phyloP scores from a whole-genome alignment of 345 rosid species.

The Gossypium mustelinum region DNA sequence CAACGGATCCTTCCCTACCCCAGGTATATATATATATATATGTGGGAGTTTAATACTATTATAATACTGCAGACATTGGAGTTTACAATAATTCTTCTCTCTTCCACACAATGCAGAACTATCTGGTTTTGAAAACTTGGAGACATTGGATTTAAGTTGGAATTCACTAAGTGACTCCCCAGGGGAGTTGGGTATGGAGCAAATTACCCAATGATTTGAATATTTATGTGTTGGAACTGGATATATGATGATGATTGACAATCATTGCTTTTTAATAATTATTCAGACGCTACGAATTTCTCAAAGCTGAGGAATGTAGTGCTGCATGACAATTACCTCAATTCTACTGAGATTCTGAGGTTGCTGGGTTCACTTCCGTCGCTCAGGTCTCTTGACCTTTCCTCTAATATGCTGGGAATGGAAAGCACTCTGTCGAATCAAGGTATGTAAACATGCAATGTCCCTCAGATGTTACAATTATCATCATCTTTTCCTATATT shows the following conservation, averaged over 20 bases:
- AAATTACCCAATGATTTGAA: no score
- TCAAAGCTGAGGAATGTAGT: background rate
- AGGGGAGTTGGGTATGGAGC: background rate
- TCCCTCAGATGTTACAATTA: background rate
- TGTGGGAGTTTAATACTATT: background rate
- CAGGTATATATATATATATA: background rate
- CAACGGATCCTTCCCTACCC: background rate
- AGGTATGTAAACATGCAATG: background rate
- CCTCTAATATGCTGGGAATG: background rate
- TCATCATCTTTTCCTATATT: background rate
- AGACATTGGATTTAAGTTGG: background rate
- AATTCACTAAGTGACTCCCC: background rate
- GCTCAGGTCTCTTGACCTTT: background rate
- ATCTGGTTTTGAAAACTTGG: background rate
- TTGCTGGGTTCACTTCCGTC: background rate
- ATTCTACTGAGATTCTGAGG: background rate
- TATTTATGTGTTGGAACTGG: background rate
- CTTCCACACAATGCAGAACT: background rate
- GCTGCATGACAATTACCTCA: background rate
- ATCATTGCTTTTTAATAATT: background rate
- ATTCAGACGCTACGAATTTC: background rate
- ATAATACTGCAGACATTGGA: background rate
- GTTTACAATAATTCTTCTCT: background rate
- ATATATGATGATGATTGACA: background rate
- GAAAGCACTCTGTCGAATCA: background rate